These are phyloP conservation scores for Tulasnella sp. DNA, from an alignment of 768 basidiomycete genomes.

Conservation along the genomic window DNA sequence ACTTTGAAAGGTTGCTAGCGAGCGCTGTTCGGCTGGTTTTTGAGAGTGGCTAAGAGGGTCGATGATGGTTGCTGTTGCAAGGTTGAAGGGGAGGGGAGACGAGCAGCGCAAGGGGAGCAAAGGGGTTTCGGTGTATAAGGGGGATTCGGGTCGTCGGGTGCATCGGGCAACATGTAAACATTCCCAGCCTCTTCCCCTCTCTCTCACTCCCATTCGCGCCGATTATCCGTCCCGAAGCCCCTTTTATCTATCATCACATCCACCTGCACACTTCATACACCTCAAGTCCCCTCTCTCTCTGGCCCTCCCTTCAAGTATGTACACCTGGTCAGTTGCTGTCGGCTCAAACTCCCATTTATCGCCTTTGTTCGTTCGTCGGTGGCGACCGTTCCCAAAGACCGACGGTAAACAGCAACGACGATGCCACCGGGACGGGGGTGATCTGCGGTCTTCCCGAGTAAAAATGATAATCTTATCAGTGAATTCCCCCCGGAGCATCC, in stretches of 20 bases:
- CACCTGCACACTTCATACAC: neutral
- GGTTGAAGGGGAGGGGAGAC: neutral
- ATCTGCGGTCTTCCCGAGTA: neutral
- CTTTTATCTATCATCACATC: neutral
- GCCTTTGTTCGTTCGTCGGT: neutral
- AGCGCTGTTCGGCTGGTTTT: neutral
- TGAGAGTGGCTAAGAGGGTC: neutral
- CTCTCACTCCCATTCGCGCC: neutral
- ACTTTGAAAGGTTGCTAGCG: slow-evolving; percentile 4
- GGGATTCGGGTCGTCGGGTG: slow-evolving; percentile 2
- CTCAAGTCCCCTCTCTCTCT: neutral
- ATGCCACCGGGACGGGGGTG: neutral
- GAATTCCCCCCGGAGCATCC: neutral
- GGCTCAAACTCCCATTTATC: neutral
- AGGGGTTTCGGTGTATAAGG: neutral
- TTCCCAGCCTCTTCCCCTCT: slow-evolving; percentile 3
- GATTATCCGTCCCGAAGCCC: neutral
- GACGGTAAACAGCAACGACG: neutral
- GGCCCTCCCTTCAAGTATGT: neutral
- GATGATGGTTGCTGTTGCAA: neutral
- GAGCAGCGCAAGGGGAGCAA: neutral
- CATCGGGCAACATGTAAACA: neutral
- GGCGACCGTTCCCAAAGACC: neutral
- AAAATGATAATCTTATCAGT: neutral
- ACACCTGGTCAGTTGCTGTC: neutral